Evolutionary conservation across 192 early-diverging fungal species (phyloP).

Genomic region (Backusella parvicylindrica): DNA sequence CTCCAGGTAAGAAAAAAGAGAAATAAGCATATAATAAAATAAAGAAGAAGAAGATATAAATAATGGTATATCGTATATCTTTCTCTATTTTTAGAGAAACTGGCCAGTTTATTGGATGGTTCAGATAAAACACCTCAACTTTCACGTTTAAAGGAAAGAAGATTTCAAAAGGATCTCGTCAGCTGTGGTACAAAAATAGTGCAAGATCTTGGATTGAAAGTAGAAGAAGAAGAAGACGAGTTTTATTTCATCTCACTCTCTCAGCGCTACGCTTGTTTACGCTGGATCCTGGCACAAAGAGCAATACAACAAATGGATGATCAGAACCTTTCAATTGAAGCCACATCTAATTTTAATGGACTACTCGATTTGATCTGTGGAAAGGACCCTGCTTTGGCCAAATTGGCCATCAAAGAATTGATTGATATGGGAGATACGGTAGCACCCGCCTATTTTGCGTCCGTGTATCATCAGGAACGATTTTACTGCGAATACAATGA

Average conservation of each 20-base stretch:
- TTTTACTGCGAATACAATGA: conserved; percentile 22
- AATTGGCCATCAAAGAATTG: conserved; percentile 30
- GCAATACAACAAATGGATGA: conserved; percentile 26
- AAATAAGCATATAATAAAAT: not conserved
- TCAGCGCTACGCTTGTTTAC: conserved; percentile 21
- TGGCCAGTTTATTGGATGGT: not conserved
- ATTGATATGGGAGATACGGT: conserved; percentile 24
- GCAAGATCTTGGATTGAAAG: not conserved
- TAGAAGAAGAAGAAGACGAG: not conserved
- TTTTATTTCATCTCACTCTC: conserved; percentile 31
- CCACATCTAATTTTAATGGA: conserved; percentile 32
- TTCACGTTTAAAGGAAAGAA: conserved; percentile 17
- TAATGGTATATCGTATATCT: too few species aligned
- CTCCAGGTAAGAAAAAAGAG: conserved; percentile 11
- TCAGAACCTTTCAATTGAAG: conserved; percentile 24
- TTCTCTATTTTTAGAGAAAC: not conserved
- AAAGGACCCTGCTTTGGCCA: not conserved
- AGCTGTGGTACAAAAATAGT: conserved; percentile 18
- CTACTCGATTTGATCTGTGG: conserved; percentile 16
- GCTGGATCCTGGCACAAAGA: conserved; percentile 24
- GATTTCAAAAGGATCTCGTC: conserved; percentile 31
- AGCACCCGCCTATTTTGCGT: conserved; percentile 25
- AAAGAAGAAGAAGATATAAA: not conserved
- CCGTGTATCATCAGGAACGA: conserved; percentile 4
- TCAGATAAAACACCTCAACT: conserved; percentile 3